Evolutionary conservation across 2,329 filamentous ascomycete genomes (phyloP).

Genomic region (Fusarium clavum): DNA sequence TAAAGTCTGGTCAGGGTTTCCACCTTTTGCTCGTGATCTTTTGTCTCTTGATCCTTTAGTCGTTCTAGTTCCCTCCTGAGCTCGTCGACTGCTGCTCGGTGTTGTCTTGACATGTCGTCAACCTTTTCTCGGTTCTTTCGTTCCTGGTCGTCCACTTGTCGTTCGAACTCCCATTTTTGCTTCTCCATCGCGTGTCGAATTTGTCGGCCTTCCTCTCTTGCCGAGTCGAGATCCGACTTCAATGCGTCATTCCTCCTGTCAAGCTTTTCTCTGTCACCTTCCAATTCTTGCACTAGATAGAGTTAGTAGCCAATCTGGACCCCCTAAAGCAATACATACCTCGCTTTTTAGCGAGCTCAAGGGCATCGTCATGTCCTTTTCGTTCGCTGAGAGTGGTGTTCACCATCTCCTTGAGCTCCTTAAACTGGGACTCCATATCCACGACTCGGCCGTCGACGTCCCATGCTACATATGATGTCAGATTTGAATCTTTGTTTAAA

Average conservation of each 20-base stretch:
- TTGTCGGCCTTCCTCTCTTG: conserved; percentile 52
- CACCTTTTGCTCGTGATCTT: conserved; percentile 75
- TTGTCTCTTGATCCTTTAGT: conserved; percentile 59
- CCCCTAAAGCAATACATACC: conserved; percentile 63
- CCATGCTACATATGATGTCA: conserved; percentile 73
- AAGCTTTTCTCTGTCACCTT: conserved; percentile 60
- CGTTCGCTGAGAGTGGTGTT: conserved; percentile 75
- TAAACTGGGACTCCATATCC: conserved; percentile 80
- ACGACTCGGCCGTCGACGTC: conserved; percentile 83
- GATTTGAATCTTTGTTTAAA: conserved; percentile 81
- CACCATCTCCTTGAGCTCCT: conserved; percentile 77
- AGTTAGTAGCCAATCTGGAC: background rate
- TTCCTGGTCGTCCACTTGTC: conserved; percentile 67
- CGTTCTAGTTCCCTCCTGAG: conserved; percentile 60
- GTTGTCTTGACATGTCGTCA: conserved; percentile 53
- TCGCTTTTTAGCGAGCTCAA: conserved; percentile 79
- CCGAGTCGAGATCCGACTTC: conserved; percentile 70
- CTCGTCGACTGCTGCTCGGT: conserved; percentile 50
- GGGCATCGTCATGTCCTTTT: conserved; percentile 76
- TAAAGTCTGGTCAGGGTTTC: conserved; percentile 72
- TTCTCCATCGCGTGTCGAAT: conserved; percentile 53
- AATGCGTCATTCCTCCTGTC: conserved; percentile 62
- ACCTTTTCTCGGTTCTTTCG: conserved; percentile 51
- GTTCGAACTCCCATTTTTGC: conserved; percentile 51
- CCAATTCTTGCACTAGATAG: conserved; percentile 60